phyloP scores from a whole-genome alignment of 2,329 filamentous ascomycete species.

The Tolypocladium guangdongense region DNA sequence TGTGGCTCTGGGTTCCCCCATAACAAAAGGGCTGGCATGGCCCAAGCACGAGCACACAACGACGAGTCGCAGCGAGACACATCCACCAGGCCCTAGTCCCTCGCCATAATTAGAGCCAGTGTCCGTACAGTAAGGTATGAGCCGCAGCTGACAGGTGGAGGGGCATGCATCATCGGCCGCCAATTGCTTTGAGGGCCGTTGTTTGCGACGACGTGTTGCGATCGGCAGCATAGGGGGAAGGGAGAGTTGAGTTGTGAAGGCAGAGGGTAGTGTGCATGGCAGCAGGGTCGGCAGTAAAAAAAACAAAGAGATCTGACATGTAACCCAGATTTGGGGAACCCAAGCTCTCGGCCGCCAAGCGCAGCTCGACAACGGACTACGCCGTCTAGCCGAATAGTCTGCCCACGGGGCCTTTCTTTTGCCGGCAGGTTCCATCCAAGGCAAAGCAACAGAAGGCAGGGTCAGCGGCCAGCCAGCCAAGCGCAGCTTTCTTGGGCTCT shows the following conservation, averaged over 20 bases:
- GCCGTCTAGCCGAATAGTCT: neutral
- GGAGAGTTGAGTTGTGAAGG: slow-evolving; percentile 1
- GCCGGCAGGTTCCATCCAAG: slow-evolving; percentile 7
- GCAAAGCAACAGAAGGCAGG: slow-evolving; percentile 5
- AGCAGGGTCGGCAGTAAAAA: slow-evolving; percentile 2
- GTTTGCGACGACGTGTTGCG: neutral
- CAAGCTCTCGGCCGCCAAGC: neutral
- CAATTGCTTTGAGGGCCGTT: neutral
- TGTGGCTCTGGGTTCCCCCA: neutral
- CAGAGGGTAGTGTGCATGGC: slow-evolving; percentile 2
- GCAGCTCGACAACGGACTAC: slow-evolving; percentile 5
- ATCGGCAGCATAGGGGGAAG: slow-evolving; percentile 2
- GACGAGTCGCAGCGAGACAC: neutral
- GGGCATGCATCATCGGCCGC: neutral
- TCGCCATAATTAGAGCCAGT: neutral
- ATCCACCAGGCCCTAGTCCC: neutral
- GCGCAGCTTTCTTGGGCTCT: neutral
- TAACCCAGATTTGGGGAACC: slow-evolving; percentile 1
- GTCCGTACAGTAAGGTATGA: neutral
- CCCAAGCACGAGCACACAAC: neutral
- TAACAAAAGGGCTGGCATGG: neutral
- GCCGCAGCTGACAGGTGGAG: neutral
- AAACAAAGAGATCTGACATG: slow-evolving; percentile 9
- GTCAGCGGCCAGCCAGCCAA: neutral
- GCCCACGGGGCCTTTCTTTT: slow-evolving; percentile 9